Evolutionary conservation across 164 flowering plant species (phyloP).

Genomic region (Annona cherimola): DNA sequence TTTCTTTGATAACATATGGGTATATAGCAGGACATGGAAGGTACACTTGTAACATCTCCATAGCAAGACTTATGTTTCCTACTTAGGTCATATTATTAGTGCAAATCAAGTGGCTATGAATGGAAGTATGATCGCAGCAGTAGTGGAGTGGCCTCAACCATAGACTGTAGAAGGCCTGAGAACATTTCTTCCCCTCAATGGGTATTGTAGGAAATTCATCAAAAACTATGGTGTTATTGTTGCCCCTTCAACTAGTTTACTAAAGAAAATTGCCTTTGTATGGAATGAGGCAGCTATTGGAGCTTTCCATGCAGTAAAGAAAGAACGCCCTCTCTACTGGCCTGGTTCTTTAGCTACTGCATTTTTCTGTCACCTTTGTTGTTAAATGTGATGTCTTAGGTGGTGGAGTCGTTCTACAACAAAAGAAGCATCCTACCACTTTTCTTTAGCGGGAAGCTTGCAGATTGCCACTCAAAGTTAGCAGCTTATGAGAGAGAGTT

Average conservation of each 20-base stretch:
- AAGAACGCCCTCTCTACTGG: too few species aligned
- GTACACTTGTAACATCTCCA: neutral
- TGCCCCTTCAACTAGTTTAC: neutral
- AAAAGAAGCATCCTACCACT: too few species aligned
- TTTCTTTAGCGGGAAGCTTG: too few species aligned
- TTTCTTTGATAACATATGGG: neutral
- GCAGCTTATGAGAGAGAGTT: too few species aligned
- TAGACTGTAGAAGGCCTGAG: neutral
- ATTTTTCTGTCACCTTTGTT: too few species aligned
- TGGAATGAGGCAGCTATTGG: neutral
- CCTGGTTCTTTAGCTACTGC: too few species aligned
- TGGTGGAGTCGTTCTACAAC: too few species aligned
- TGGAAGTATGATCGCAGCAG: neutral
- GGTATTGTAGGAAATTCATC: conserved; percentile 10
- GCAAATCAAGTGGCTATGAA: neutral
- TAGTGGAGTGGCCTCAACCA: neutral
- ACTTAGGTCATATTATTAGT: neutral
- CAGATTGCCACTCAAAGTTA: too few species aligned
- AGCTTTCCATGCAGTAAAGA: neutral
- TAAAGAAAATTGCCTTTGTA: neutral
- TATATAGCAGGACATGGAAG: neutral
- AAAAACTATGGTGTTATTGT: conserved; percentile 1
- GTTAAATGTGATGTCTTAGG: too few species aligned
- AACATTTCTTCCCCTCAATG: neutral
- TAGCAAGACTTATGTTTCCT: neutral